phyloP scores from a whole-genome alignment of 1,284 basidiomycete species.

The Wolfiporia cocos region DNA sequence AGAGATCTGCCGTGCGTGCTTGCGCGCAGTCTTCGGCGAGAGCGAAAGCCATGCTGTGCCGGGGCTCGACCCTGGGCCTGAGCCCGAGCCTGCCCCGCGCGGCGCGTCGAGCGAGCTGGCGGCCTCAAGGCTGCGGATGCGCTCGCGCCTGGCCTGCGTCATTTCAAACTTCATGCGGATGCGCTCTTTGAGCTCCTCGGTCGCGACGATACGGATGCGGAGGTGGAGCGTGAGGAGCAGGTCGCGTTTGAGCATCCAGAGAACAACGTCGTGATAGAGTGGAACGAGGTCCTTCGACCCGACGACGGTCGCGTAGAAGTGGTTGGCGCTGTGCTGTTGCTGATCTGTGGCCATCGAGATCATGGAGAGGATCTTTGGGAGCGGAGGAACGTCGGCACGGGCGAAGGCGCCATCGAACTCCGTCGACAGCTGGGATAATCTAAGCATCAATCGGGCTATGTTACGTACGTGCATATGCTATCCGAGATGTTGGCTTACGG shows the following conservation, averaged over 20 bases:
- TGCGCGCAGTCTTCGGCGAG: constrained; percentile 43
- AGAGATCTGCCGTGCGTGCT: constrained; percentile 35
- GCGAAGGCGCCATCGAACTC: constrained; percentile 70
- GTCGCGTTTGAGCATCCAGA: constrained; percentile 89
- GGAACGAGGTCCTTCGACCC: constrained; percentile 60
- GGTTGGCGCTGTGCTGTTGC: constrained; percentile 53
- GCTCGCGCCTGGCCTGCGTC: constrained; percentile 32
- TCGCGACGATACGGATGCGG: constrained; percentile 79
- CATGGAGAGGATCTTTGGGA: constrained; percentile 67
- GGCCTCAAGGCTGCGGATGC: constrained; percentile 15
- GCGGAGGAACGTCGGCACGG: constrained; percentile 55
- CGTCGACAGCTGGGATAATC: constrained; percentile 35
- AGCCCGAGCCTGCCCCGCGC: constrained; percentile 5
- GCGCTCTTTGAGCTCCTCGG: constrained; percentile 66
- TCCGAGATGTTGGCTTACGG: constrained; percentile 45
- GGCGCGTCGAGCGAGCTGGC: constrained; percentile 1
- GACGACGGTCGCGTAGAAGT: constrained; percentile 75
- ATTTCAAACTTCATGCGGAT: constrained; percentile 45
- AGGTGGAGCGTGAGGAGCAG: constrained; percentile 84
- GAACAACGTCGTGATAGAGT: constrained; percentile 77
- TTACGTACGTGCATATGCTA: background rate
- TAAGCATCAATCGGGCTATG: background rate
- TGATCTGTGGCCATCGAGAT: constrained; percentile 65
- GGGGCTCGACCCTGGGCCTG: constrained; percentile 18
- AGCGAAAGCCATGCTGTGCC: constrained; percentile 32